Percentiles rank a stretch among this genome's conserved stretches.
Conservation (phyloP, 2,329 filamentous ascomycete genomes). For the Leptographium lundbergii region DNA sequence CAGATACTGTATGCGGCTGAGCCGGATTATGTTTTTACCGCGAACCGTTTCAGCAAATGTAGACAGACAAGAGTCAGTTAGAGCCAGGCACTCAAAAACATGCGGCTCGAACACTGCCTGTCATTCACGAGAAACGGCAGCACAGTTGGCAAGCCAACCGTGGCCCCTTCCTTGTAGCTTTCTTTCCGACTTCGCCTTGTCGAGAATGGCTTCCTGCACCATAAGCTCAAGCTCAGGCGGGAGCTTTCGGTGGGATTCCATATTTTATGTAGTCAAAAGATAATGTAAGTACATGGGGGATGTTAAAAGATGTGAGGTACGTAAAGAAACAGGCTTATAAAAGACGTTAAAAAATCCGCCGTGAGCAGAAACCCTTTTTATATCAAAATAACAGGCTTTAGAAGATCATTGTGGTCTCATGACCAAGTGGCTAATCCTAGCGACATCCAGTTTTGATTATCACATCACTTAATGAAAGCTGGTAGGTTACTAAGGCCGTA, state of each 20-base stretch:
- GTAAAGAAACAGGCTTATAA: too few species aligned
- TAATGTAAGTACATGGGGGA: too few species aligned
- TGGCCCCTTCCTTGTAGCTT: not conserved
- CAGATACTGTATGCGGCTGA: not conserved
- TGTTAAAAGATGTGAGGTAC: too few species aligned
- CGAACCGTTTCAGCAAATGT: not conserved
- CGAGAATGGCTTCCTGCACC: not conserved
- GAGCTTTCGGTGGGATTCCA: not conserved
- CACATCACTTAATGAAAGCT: too few species aligned
- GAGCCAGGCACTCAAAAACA: not conserved
- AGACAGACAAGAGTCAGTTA: not conserved
- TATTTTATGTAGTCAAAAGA: too few species aligned
- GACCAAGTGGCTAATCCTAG: too few species aligned
- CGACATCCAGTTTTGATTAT: too few species aligned
- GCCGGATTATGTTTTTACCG: not conserved
- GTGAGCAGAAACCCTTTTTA: too few species aligned
- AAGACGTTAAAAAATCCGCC: too few species aligned
- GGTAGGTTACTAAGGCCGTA: too few species aligned
- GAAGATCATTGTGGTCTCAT: too few species aligned
- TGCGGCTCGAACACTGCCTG: not conserved
- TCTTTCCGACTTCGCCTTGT: not conserved
- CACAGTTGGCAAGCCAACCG: not conserved
- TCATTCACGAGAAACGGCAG: not conserved
- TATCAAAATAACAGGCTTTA: too few species aligned
- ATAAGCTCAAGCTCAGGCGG: not conserved